These are phyloP conservation scores for Ceratobasidium sp. DNA, from an alignment of 1,284 basidiomycete species.

Conservation along the genomic window DNA sequence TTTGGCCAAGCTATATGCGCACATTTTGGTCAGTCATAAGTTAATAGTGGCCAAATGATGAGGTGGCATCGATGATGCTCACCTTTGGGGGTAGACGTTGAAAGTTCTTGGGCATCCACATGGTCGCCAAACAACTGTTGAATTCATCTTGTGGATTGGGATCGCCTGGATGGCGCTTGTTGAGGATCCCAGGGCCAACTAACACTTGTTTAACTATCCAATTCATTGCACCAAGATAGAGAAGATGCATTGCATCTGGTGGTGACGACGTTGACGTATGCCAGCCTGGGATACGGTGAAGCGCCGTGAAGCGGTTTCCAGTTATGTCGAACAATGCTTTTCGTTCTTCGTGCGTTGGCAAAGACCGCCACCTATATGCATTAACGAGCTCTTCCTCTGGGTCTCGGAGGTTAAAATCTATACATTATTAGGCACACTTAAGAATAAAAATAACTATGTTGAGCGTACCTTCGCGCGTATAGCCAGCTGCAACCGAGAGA, in stretches of 20 bases:
- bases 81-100: constrained; percentile 33
- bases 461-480: neutral
- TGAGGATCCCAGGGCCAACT: constrained; percentile 22
- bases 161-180: neutral
- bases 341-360: neutral
- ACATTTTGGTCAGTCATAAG: neutral
- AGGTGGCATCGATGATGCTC: neutral
- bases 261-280: constrained; percentile 26
- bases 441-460: too few relatives aligned
- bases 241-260: constrained; percentile 37
- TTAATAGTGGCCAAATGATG: neutral
- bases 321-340: constrained; percentile 6
- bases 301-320: constrained; percentile 7
- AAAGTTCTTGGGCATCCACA: constrained; percentile 35
- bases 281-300: constrained; percentile 17
- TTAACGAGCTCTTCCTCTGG: constrained; percentile 10
- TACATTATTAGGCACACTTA: neutral
- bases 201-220: constrained; percentile 43
- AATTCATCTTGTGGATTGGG: constrained; percentile 13
- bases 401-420: neutral
- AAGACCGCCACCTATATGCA: neutral
- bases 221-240: constrained; percentile 37
- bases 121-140: neutral
- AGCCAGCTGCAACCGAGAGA: neutral
- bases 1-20: constrained; percentile 24